These are phyloP conservation scores for Psilocybe sp. DNA, from an alignment of 768 basidiomycete species.

Conservation along the genomic window DNA sequence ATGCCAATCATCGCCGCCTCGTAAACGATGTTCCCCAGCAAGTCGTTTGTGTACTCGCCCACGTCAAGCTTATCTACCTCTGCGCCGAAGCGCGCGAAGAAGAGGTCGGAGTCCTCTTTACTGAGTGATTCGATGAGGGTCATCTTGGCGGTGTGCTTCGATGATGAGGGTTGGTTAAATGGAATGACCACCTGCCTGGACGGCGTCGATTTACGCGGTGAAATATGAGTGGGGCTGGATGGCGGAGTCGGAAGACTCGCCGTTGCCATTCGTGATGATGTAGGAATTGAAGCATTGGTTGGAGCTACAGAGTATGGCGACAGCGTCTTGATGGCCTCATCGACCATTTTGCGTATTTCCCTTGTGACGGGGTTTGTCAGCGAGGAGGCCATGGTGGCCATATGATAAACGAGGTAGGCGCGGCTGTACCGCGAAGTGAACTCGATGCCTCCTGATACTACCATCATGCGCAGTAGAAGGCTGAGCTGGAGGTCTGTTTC, in stretches of 20 bases:
- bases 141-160: neutral
- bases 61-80: constrained; percentile 12
- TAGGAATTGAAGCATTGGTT: neutral
- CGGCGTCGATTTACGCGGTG: too few relatives aligned
- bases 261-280: too few relatives aligned
- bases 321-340: constrained; percentile 8
- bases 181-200: too few relatives aligned
- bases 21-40: constrained; percentile 18
- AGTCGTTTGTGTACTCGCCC: constrained; percentile 12
- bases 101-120: constrained; percentile 16
- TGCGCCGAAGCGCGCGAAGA: constrained; percentile 16
- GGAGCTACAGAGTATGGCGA: constrained; percentile 12
- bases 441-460: constrained; percentile 4
- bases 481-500: constrained; percentile 14
- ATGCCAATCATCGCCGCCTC: constrained; percentile 24
- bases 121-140: constrained; percentile 15
- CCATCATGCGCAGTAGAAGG: constrained; percentile 13
- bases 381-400: constrained; percentile 14
- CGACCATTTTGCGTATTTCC: constrained; percentile 11
- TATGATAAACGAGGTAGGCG: constrained; percentile 19
- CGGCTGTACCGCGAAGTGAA: constrained; percentile 22
- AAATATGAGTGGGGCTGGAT: too few relatives aligned
- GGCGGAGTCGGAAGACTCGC: too few relatives aligned
- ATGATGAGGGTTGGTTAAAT: neutral
- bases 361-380: constrained; percentile 14